Percentiles rank a stretch among this genome's conserved stretches.
Conservation (phyloP, 305 asterid species). For the Fraxinus floribunda region DNA sequence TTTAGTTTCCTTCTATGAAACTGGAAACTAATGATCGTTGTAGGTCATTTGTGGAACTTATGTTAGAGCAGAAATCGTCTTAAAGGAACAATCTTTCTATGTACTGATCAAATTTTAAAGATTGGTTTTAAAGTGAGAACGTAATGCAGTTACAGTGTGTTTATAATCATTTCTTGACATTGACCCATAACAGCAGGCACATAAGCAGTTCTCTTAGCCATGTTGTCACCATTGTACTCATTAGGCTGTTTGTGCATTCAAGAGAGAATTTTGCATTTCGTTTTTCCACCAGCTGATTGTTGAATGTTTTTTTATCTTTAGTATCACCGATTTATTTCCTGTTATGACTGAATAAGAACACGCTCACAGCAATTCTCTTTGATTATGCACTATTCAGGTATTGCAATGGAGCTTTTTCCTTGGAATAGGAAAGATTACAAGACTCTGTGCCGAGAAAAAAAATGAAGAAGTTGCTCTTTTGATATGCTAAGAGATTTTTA, state of each 20-base stretch:
- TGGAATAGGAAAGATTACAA: constrained; percentile 37
- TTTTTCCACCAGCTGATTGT: neutral
- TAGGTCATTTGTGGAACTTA: neutral
- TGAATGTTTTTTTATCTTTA: neutral
- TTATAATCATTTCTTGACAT: neutral
- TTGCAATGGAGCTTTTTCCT: constrained; percentile 68
- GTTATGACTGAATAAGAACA: neutral
- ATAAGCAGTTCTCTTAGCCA: neutral
- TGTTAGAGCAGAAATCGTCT: neutral
- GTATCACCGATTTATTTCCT: neutral
- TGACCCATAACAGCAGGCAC: neutral
- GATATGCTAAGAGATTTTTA: neutral
- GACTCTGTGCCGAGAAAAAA: neutral
- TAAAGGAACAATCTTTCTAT: neutral
- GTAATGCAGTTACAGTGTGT: neutral
- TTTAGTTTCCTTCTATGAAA: neutral
- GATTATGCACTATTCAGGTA: constrained; percentile 47
- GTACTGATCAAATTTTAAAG: neutral
- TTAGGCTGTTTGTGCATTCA: neutral
- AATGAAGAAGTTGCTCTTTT: neutral
- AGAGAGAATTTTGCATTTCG: neutral
- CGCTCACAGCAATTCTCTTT: neutral
- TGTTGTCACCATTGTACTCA: neutral
- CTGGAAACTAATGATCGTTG: neutral
- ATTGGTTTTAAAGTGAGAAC: neutral